Conservation (phyloP, 2,329 filamentous ascomycete species). For the Aciculosporium take region DNA sequence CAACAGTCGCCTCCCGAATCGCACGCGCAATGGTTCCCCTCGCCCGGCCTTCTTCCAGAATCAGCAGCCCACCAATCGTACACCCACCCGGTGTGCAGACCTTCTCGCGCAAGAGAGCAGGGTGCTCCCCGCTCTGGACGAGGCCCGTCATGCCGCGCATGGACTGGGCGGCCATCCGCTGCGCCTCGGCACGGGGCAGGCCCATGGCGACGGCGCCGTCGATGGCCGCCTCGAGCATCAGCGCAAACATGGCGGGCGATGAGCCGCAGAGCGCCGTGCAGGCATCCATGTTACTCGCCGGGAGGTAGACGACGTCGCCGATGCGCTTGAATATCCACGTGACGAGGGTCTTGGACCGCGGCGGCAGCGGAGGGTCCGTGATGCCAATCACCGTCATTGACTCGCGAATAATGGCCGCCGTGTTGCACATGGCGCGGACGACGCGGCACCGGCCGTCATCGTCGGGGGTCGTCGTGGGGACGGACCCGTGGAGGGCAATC, state of each 20-base stretch:
- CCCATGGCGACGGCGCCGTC: slow-evolving; percentile 72
- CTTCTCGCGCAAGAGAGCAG: slow-evolving; percentile 59
- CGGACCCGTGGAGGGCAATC: slow-evolving; percentile 42
- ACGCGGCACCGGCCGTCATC: slow-evolving; percentile 43
- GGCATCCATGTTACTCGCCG: slow-evolving; percentile 55
- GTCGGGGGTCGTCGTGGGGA: slow-evolving; percentile 30
- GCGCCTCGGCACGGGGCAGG: slow-evolving; percentile 55
- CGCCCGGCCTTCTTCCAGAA: slow-evolving; percentile 58
- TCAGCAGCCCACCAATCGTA: slow-evolving; percentile 59
- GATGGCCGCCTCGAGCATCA: slow-evolving; percentile 61
- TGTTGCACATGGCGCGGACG: slow-evolving; percentile 76
- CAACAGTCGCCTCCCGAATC: slow-evolving; percentile 54
- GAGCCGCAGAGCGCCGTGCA: slow-evolving; percentile 61
- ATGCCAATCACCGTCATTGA: slow-evolving; percentile 70
- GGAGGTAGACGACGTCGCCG: slow-evolving; percentile 55
- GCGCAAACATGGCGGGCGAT: slow-evolving; percentile 60
- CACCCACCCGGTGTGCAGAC: slow-evolving; percentile 67
- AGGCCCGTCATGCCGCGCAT: slow-evolving; percentile 61
- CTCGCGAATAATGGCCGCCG: slow-evolving; percentile 62
- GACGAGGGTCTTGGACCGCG: slow-evolving; percentile 41
- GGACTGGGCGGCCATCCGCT: slow-evolving; percentile 64
- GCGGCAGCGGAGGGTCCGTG: slow-evolving; percentile 41
- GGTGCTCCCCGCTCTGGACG: slow-evolving; percentile 59
- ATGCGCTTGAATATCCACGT: slow-evolving; percentile 67
- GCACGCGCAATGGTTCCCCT: slow-evolving; percentile 53